Evolutionary conservation across 345 rosid genomes (phyloP), one percentile per base, ranked within the genome.

Genomic region (Populus deltoides): DNA sequence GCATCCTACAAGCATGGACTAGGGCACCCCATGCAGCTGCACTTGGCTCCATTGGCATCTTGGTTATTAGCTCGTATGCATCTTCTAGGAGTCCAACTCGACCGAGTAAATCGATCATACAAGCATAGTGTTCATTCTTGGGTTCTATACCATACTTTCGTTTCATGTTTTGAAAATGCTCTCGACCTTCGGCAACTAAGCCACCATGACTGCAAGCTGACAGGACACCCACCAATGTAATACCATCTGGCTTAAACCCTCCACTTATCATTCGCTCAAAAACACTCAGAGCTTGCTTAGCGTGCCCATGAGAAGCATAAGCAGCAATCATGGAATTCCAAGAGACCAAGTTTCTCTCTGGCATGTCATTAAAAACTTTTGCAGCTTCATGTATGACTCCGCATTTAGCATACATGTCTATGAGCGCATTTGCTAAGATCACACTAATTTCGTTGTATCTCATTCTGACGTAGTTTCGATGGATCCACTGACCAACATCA

Each of bases 331-430:
- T 84, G 39, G 29, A 29, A 29, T 29, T 29, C 29, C 29, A 29
- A 2, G 29, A 29, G 29, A 29, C 29, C 29, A 29, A 1, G 29
- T 84, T 77, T 74, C 77, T 80, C 57, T 66, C 1, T 18, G 74
- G 61, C 87, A 82, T 82, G 6, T 31, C 38, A 31, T 76, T 39
- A 68, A 86, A 86, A 61, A 82, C 72, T 59, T 62, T 8, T 1
- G 74, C 83, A 18, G 89, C 84, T 41, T 69, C 76, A 70, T 78
- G 83, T 69, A 86, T 47, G 7, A 22, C 65, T 33, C 89, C 89
- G 13, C 89, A 86, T 70, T 86, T 86, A 25, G 89, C 86, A 43
- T 84, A 86, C 89, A 84, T 86, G 85, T 84, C 86, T 0, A 80
- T 76, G 15, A 82, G 33, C 17, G 86, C 84, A 78, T 86, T 86